Evolutionary conservation across 2,329 filamentous ascomycete species (phyloP).

Genomic region (Whalleya microplaca): DNA sequence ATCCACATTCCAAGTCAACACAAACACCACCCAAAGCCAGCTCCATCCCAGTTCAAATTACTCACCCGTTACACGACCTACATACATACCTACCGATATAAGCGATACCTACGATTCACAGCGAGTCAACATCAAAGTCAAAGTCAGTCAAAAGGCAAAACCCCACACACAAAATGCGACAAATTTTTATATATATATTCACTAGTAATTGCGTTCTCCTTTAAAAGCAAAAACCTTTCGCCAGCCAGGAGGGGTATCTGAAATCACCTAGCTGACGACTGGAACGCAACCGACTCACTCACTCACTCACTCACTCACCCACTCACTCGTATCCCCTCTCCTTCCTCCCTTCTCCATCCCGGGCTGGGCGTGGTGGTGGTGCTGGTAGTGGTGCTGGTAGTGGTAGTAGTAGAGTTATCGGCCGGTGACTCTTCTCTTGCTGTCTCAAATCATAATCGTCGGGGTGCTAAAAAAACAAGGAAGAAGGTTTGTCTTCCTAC

Average conservation of each 20-base stretch:
- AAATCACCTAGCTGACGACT: constrained; percentile 32
- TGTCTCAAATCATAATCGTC: constrained; percentile 15
- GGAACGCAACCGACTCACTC: constrained; percentile 1
- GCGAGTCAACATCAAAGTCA: too few species aligned
- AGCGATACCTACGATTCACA: too few species aligned
- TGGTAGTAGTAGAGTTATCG: too few species aligned
- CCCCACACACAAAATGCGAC: too few species aligned
- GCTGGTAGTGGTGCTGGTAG: too few species aligned
- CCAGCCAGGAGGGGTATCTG: constrained; percentile 35
- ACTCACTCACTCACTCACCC: background rate
- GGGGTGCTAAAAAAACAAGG: background rate
- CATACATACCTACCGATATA: too few species aligned
- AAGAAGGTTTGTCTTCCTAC: background rate
- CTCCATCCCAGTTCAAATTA: too few species aligned
- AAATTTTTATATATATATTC: constrained; percentile 21
- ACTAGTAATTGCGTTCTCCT: constrained; percentile 12
- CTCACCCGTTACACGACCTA: too few species aligned
- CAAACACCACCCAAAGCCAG: too few species aligned
- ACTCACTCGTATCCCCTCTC: background rate
- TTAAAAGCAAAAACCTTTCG: constrained; percentile 13
- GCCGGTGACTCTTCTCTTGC: background rate
- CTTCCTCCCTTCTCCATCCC: constrained; percentile 1
- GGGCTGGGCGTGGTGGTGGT: background rate
- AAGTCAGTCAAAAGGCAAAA: too few species aligned
- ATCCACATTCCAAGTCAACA: too few species aligned